These are phyloP conservation scores for Glebionis coronaria DNA, from an alignment of 129 eudicot genomes.

Conservation along the genomic window DNA sequence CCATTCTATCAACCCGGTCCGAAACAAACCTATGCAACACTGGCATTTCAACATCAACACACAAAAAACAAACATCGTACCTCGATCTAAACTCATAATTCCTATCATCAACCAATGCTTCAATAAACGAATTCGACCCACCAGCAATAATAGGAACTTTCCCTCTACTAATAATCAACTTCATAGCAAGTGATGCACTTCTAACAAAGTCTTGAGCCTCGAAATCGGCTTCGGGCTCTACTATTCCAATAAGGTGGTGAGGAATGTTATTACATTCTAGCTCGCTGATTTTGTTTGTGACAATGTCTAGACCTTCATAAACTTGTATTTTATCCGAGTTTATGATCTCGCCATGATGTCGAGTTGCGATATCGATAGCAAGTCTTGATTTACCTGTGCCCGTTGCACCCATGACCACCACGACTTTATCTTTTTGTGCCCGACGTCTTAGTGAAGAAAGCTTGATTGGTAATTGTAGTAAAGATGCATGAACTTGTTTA, in stretches of 20 bases:
- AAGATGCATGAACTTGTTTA: constrained; percentile 41
- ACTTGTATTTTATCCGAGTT: constrained; percentile 93
- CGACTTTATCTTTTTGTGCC: constrained; percentile 58
- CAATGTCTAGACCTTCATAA: constrained; percentile 65
- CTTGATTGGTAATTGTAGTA: constrained; percentile 36
- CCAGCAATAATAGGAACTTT: constrained; percentile 82
- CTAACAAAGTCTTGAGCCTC: constrained; percentile 42
- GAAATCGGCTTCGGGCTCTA: constrained; percentile 53
- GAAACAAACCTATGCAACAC: constrained; percentile 51
- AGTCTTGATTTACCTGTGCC: constrained; percentile 87
- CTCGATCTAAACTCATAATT: constrained; percentile 39
- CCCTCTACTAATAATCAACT: constrained; percentile 42
- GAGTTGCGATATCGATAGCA: constrained; percentile 69
- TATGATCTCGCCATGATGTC: constrained; percentile 53
- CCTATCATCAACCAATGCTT: constrained; percentile 53
- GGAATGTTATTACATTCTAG: constrained; percentile 60
- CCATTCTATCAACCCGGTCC: constrained; percentile 70
- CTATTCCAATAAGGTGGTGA: constrained; percentile 76
- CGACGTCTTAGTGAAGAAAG: constrained; percentile 27
- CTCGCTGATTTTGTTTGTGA: constrained; percentile 67
- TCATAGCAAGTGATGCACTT: constrained; percentile 52
- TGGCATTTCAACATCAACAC: constrained; percentile 81
- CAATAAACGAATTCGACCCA: constrained; percentile 83
- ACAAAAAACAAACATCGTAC: constrained; percentile 75
- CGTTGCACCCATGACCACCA: constrained; percentile 87